Base-by-base conservation (phyloP, 2,329 filamentous ascomycete species). In the Colletotrichum lindemuthianum region DNA sequence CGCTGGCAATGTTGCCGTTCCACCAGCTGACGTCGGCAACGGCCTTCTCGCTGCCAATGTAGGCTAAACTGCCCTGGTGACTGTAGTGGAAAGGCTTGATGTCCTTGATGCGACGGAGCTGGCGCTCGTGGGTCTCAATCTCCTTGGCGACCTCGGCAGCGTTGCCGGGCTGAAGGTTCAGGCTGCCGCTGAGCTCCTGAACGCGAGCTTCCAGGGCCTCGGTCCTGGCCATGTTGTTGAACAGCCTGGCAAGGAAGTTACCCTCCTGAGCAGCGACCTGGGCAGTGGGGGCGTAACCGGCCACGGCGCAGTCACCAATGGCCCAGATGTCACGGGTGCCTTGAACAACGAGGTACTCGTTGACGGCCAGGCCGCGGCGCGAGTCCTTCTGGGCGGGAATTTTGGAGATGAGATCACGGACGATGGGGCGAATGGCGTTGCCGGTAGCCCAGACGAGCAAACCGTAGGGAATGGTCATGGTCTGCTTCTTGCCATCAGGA, bases 171-270 rank as follows among this genome's bases (percentile, higher is more conserved):
- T 85, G 78, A 48, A 90, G 75, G 78, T 90, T 90, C 65, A 90
- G 77, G 68, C 78, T 81, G 59, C 83, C 78, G 78, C 86, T 89
- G 15, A 98, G 87, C 59, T 88, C 81, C 67, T 86, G 83, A 61
- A 99, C 87, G 74, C 94, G 87, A 40, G 78, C 71, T 83, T 98
- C 93, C 68, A 97, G 88, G 54, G 85, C 82, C 74, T 97, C 90
- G 2, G 93, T 96, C 87, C 94, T 96, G 77, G 94, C 96, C 92
- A 98, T 97, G 79, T 96, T 96, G 86, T 99, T 99, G 86, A 99
- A 97, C 66, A 99, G 88, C 68, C 92, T 90, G 44, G 93, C 96
- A 41, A 99, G 87, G 88, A 98, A 99, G 74, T 88, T 90, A 75
- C 96, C 96, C 81, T 99, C 96, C 82, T 99, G 96, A 9, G 92